phyloP scores from a whole-genome alignment of 306 rosid genomes.

The Pyrus bretschneideri region DNA sequence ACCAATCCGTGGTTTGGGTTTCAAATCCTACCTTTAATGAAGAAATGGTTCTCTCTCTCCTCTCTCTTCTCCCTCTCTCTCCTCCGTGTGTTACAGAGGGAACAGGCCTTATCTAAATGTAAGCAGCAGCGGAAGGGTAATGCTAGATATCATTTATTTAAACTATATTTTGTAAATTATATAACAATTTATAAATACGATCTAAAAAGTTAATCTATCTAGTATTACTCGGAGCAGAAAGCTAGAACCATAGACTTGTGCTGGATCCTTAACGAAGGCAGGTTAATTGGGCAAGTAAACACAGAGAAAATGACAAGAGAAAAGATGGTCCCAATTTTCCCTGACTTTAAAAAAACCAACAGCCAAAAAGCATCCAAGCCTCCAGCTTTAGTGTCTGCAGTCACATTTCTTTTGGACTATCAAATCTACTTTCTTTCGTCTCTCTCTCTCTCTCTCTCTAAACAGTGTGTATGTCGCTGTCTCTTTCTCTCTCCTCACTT shows the following conservation, averaged over 20 bases:
- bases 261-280: constrained; percentile 44
- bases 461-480: constrained; percentile 31
- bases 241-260: constrained; percentile 46
- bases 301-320: constrained; percentile 34
- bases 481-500: constrained; percentile 6
- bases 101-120: constrained; percentile 32
- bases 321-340: constrained; percentile 48
- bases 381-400: constrained; percentile 64
- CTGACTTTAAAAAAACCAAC: constrained; percentile 34
- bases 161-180: too few relatives aligned
- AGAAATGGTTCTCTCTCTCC: constrained; percentile 17
- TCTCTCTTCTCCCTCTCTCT: constrained; percentile 8
- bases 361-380: constrained; percentile 43
- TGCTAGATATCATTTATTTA: constrained; percentile 6
- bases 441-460: background rate
- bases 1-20: constrained; percentile 9
- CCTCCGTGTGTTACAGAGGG: background rate
- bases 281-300: constrained; percentile 45
- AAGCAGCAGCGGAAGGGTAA: constrained; percentile 41
- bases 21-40: constrained; percentile 24
- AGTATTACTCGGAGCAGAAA: constrained; percentile 23
- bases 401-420: constrained; percentile 61
- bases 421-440: constrained; percentile 32
- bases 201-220: too few relatives aligned
- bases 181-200: too few relatives aligned